phyloP scores from a whole-genome alignment of 2,329 filamentous ascomycete genomes.

The Neonectria magnoliae region DNA sequence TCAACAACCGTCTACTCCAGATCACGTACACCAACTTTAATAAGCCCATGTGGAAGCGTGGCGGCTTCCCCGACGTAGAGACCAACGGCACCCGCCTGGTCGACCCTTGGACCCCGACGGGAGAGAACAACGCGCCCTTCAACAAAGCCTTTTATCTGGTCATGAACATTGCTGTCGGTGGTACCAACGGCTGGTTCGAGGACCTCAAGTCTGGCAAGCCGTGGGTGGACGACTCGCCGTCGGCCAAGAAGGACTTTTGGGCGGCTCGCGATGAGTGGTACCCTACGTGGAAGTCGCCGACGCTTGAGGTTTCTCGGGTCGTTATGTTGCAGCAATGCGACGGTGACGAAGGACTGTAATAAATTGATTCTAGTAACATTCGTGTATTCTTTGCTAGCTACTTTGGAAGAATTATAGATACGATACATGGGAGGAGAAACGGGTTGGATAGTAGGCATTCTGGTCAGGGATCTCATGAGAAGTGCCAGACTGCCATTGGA shows the following conservation, averaged over 20 bases:
- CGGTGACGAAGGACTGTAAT: slow-evolving; percentile 62
- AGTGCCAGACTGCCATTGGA: not conserved
- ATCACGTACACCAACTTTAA: slow-evolving; percentile 83
- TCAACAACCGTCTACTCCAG: slow-evolving; percentile 82
- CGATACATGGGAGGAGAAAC: not conserved
- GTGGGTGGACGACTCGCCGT: slow-evolving; percentile 76
- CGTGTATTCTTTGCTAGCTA: not conserved
- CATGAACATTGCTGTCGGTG: slow-evolving; percentile 78
- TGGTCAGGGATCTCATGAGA: not conserved
- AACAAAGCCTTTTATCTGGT: slow-evolving; percentile 81
- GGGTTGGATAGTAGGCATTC: not conserved
- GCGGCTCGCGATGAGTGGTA: slow-evolving; percentile 71
- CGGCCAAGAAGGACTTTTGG: slow-evolving; percentile 82
- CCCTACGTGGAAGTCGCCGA: slow-evolving; percentile 75
- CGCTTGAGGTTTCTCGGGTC: slow-evolving; percentile 76
- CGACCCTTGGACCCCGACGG: slow-evolving; percentile 72
- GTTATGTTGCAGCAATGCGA: slow-evolving; percentile 77
- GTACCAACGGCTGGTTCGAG: slow-evolving; percentile 85
- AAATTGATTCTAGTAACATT: not conserved
- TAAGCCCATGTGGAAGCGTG: slow-evolving; percentile 73
- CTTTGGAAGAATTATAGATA: not conserved
- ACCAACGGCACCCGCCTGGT: slow-evolving; percentile 72
- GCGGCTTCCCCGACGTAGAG: slow-evolving; percentile 71
- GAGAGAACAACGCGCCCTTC: slow-evolving; percentile 73
- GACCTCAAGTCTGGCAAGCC: slow-evolving; percentile 79